phyloP scores from a whole-genome alignment of 2,329 filamentous ascomycete genomes.

The Talaromyces sp. region DNA sequence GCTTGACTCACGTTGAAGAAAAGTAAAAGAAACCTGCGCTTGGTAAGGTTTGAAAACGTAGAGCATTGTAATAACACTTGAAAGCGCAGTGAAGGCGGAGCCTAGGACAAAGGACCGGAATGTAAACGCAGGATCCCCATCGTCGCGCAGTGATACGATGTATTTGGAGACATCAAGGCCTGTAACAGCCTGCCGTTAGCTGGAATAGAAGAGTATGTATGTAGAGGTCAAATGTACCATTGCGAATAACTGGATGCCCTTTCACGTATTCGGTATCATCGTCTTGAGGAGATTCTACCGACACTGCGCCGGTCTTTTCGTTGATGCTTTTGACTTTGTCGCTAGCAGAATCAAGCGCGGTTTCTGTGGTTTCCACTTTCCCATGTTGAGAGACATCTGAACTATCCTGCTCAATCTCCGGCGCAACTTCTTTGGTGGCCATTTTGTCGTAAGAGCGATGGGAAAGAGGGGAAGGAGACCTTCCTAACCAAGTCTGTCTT shows the following conservation, averaged over 20 bases:
- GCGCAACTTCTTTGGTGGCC: neutral
- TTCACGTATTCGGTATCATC: conserved; percentile 21
- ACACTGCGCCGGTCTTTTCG: conserved; percentile 8
- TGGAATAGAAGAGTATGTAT: neutral
- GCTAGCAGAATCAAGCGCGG: neutral
- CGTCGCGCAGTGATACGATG: conserved; percentile 23
- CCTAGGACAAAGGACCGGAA: conserved; percentile 24
- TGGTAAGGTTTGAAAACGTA: conserved; percentile 24
- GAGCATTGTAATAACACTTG: conserved; percentile 26
- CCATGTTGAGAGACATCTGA: neutral
- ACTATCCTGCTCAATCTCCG: neutral
- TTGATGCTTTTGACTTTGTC: neutral
- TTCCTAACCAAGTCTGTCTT: neutral
- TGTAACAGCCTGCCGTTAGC: neutral
- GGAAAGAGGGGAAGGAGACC: neutral
- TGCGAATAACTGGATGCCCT: conserved; percentile 23
- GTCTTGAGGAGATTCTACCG: conserved; percentile 4
- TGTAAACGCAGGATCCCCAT: conserved; percentile 23
- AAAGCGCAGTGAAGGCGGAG: conserved; percentile 23
- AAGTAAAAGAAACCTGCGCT: conserved; percentile 22
- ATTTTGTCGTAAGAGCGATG: neutral
- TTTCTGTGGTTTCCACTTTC: neutral
- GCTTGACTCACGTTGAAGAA: conserved; percentile 22
- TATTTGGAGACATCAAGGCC: conserved; percentile 24
- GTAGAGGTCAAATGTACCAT: conserved; percentile 15